phyloP scores from a whole-genome alignment of 306 rosid species.

The Sphenostylis stenocarpa region DNA sequence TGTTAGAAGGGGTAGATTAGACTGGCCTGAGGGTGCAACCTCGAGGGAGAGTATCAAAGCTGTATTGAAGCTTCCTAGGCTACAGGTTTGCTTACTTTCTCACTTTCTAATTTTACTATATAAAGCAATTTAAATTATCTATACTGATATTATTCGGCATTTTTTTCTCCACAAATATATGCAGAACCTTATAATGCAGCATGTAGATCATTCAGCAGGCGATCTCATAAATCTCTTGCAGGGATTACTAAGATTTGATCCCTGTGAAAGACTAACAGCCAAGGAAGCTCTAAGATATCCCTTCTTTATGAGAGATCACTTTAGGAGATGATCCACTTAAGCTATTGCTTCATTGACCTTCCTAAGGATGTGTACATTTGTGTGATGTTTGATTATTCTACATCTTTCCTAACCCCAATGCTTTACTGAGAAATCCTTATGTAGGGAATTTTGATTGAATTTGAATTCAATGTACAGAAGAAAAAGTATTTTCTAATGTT shows the following conservation, averaged over 20 bases:
- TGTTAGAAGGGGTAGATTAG: constrained; percentile 78
- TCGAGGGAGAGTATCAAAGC: constrained; percentile 92
- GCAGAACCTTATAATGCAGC: constrained; percentile 94
- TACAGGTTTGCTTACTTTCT: constrained; percentile 60
- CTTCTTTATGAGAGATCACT: constrained; percentile 65
- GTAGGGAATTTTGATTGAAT: background rate
- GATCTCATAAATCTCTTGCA: constrained; percentile 88
- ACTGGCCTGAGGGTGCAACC: constrained; percentile 92
- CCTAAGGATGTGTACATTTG: background rate
- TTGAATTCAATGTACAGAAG: background rate
- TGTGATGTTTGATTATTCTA: background rate
- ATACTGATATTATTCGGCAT: background rate
- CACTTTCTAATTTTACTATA: background rate
- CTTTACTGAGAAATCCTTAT: background rate
- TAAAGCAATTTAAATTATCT: background rate
- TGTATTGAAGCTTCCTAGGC: constrained; percentile 77
- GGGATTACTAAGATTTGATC: constrained; percentile 82
- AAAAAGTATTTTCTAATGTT: background rate
- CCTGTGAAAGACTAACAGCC: constrained; percentile 65
- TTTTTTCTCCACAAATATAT: background rate
- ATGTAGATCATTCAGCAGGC: constrained; percentile 94
- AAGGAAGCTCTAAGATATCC: constrained; percentile 80
- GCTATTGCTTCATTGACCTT: background rate
- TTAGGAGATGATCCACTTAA: constrained; percentile 41
- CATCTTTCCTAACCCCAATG: background rate